Base-by-base conservation (phyloP, 257 asterid genomes). In the Cordia subcordata region DNA sequence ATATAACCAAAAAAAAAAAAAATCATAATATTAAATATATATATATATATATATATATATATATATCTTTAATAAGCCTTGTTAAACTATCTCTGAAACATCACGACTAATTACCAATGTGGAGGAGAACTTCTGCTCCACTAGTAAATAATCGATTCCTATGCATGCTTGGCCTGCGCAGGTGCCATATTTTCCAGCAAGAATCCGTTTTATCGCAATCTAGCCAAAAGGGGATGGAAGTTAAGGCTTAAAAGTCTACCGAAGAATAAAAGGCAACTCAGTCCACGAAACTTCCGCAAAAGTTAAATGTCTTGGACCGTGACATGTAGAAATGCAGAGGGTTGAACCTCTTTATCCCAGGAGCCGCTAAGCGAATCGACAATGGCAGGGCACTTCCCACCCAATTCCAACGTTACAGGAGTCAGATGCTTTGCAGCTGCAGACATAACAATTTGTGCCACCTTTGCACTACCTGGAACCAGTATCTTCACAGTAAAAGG, bases 161-260 rank as follows among this genome's bases (percentile, higher is more conserved):
- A 85, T 70, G 79, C 97, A 90, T 57, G 81, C 95, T 69, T 90
- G 97, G 5, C 96, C 97, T 23, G 94, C 90, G 59, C 96, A 87
- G 14, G 85, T 53, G 55, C 96, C 97, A 44, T 76, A 90, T 61
- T 90, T 90, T 13, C 78, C 88, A 4, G 87, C 46, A 50, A 87
- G 74, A 53, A 90, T 85, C 55, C 96, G 73, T n/a, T 85, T 83
- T 15, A 78, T 9, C 37, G 87, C 94, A 53, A 70, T 72, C 97
- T 90, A 72, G 57, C 6, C 53, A 39, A 22, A 52, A 44, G 13
- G 19, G 15, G 27, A 63, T 51, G 19, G 20, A 62, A 21, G 3
- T 33, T 40, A 20, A 9, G 5, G 37, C n/a, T 21, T 12, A 64
- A 27, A 27, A 27, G 4, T 46, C 16, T 46, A 2, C 17, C 14